These are phyloP conservation scores for Lumnitzera littorea DNA, from an alignment of 345 rosid genomes.

Conservation along the genomic window DNA sequence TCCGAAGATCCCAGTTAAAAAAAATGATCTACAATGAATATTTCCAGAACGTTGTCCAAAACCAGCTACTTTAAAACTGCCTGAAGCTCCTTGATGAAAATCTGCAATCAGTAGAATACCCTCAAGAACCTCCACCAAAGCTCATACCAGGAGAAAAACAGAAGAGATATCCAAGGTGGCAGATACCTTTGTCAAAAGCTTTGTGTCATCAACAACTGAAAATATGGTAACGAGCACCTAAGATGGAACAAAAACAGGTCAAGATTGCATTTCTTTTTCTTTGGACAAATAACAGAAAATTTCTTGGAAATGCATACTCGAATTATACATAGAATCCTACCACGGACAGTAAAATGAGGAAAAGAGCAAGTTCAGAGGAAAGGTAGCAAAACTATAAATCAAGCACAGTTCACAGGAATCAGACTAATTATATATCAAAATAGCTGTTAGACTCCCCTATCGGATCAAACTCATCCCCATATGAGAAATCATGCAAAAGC, in stretches of 20 bases:
- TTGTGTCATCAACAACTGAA: slow-evolving; percentile 88
- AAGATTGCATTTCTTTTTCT: slow-evolving; percentile 6
- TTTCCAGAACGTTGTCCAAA: slow-evolving; percentile 58
- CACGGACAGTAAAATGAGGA: background rate
- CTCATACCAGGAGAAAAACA: slow-evolving; percentile 4
- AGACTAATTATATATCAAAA: no score
- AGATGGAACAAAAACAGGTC: slow-evolving; percentile 5
- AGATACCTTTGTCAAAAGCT: slow-evolving; percentile 67
- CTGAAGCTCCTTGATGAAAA: slow-evolving; percentile 71
- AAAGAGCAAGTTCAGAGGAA: background rate
- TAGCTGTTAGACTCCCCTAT: no score
- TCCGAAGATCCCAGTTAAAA: background rate
- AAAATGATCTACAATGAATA: background rate
- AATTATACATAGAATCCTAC: background rate
- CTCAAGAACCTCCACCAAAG: slow-evolving; percentile 13
- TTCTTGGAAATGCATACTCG: background rate
- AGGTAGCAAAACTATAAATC: background rate
- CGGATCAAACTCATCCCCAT: no score
- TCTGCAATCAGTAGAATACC: slow-evolving; percentile 33
- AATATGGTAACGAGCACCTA: slow-evolving; percentile 74
- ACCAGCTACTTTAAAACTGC: slow-evolving; percentile 50
- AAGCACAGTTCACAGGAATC: no score
- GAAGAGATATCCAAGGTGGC: background rate
- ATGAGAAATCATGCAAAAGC: background rate
- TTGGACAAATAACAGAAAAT: slow-evolving; percentile 4